Conservation (phyloP, 2,329 filamentous ascomycete species). For the Talaromyces sp. region DNA sequence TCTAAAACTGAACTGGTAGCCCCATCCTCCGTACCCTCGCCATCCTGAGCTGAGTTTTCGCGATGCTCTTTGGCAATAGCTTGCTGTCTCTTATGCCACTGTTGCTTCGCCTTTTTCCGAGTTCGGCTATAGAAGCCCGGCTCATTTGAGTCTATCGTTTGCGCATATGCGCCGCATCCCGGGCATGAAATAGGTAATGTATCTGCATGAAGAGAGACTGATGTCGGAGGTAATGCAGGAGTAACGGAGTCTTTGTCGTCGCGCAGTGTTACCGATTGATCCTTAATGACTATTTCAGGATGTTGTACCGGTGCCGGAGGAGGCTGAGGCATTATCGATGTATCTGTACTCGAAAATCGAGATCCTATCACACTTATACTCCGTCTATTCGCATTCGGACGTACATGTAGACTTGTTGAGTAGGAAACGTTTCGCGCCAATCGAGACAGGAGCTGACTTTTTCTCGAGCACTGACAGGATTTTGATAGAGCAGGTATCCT, state of each 20-base stretch:
- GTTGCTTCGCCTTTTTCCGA: constrained; percentile 43
- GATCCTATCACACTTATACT: neutral
- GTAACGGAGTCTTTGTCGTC: neutral
- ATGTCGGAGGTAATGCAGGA: constrained; percentile 19
- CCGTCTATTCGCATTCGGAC: neutral
- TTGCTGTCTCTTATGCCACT: constrained; percentile 16
- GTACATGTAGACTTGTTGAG: neutral
- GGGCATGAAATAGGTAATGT: constrained; percentile 55
- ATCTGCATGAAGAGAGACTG: constrained; percentile 18
- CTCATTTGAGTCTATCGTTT: constrained; percentile 52
- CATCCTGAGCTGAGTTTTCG: neutral
- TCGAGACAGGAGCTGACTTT: constrained; percentile 1
- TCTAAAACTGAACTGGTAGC: neutral
- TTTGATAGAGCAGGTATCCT: constrained; percentile 6
- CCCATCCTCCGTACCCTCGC: neutral
- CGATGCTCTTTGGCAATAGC: constrained; percentile 8
- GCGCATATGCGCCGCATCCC: constrained; percentile 61
- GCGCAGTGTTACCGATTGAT: constrained; percentile 21
- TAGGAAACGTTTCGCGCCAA: constrained; percentile 2
- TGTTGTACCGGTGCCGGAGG: constrained; percentile 18
- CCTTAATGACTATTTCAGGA: neutral
- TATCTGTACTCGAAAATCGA: neutral
- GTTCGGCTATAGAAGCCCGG: constrained; percentile 57
- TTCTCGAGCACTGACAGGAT: neutral
- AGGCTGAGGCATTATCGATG: neutral